These are phyloP conservation scores for Rhinocladiella similis DNA, from an alignment of 2,329 filamentous ascomycete genomes.

Conservation along the genomic window DNA sequence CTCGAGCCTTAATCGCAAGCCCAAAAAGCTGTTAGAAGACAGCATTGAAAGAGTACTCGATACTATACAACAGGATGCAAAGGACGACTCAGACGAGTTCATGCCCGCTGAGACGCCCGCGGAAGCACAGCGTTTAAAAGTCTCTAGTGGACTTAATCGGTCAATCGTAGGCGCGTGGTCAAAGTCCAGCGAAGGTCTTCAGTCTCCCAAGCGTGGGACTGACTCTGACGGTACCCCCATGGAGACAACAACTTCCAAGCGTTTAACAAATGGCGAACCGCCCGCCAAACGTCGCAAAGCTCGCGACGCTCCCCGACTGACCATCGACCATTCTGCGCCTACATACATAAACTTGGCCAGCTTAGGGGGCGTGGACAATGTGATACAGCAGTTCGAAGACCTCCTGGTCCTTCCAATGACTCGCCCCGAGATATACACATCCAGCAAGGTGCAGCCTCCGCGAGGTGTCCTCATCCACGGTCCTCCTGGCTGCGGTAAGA, in stretches of 20 bases:
- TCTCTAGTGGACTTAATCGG: conserved; percentile 64
- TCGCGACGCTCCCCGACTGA: conserved; percentile 48
- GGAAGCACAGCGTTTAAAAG: conserved; percentile 30
- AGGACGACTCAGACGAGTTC: conserved; percentile 50
- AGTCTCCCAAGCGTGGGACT: conserved; percentile 1
- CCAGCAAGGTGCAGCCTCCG: conserved; percentile 67
- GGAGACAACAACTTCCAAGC: conserved; percentile 42
- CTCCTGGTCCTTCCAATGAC: conserved; percentile 73
- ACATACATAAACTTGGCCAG: conserved; percentile 68
- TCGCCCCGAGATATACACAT: conserved; percentile 64
- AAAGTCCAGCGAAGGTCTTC: conserved; percentile 11
- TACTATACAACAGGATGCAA: conserved; percentile 64
- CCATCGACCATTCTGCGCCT: conserved; percentile 64
- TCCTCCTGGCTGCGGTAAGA: conserved; percentile 84
- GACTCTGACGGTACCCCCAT: conserved; percentile 40
- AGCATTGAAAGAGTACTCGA: conserved; percentile 80
- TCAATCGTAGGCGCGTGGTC: conserved; percentile 63
- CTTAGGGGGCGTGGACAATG: conserved; percentile 73
- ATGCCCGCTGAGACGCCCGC: conserved; percentile 45
- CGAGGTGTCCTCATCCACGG: conserved; percentile 78
- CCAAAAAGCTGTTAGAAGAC: conserved; percentile 79
- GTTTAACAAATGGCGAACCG: conserved; percentile 66
- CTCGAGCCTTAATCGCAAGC: conserved; percentile 78
- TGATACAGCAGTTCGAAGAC: conserved; percentile 68
- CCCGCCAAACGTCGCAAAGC: conserved; percentile 64